A percentile compares a stretch with the other conserved stretches of the same genome.
These are phyloP conservation scores for Reutealis trisperma DNA, from an alignment of 345 rosid species.

Conservation along the genomic window DNA sequence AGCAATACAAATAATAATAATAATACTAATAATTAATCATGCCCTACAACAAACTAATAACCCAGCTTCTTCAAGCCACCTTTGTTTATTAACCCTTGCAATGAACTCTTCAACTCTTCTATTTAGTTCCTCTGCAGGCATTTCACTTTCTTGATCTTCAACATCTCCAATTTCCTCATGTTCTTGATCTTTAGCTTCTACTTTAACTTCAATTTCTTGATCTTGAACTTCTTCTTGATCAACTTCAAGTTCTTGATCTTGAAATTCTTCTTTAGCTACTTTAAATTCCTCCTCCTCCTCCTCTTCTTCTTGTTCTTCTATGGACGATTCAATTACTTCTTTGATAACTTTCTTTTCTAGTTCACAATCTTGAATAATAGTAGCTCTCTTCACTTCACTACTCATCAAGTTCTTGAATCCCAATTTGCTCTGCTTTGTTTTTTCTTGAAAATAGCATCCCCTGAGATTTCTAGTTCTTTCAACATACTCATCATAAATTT, in stretches of 20 bases:
- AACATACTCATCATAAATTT: slow-evolving; percentile 50
- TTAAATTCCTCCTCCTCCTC: background rate
- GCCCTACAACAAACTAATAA: slow-evolving; percentile 13
- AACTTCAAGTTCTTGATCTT: slow-evolving; percentile 9
- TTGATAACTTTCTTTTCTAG: slow-evolving; percentile 11
- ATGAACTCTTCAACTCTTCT: slow-evolving; percentile 65
- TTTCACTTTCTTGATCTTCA: slow-evolving; percentile 31
- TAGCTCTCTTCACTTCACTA: background rate
- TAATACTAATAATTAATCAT: background rate
- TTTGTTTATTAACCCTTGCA: slow-evolving; percentile 59
- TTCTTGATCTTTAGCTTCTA: slow-evolving; percentile 1
- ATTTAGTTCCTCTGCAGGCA: slow-evolving; percentile 50
- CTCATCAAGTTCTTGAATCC: background rate
- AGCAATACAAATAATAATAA: no score
- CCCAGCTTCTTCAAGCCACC: slow-evolving; percentile 59
- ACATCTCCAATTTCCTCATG: slow-evolving; percentile 1
- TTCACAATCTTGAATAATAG: background rate
- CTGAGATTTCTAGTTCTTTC: slow-evolving; percentile 27
- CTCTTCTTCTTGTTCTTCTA: background rate
- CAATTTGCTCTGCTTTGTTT: background rate
- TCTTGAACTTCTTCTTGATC: background rate
- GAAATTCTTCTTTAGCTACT: slow-evolving; percentile 1
- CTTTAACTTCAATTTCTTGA: slow-evolving; percentile 1
- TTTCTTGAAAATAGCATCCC: slow-evolving; percentile 14
- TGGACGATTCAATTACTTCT: background rate